Conservation (phyloP, 2,329 filamentous ascomycete genomes). For the Coniella lustricola region DNA sequence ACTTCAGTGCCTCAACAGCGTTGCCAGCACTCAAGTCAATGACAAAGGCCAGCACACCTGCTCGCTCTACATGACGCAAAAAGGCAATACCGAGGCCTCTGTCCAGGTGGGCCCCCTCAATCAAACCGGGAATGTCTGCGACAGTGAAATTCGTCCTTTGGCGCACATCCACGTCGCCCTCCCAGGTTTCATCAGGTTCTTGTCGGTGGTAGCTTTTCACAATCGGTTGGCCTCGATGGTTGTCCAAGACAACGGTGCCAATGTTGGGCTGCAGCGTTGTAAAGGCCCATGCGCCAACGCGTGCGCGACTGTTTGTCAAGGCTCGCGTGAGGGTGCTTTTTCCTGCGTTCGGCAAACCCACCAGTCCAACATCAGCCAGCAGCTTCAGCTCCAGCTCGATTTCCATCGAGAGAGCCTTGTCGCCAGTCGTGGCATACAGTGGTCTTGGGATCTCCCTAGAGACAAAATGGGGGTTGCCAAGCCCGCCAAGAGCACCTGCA, state of each 20-base stretch:
- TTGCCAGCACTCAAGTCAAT: constrained; percentile 76
- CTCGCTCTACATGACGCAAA: constrained; percentile 87
- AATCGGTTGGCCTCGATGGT: constrained; percentile 68
- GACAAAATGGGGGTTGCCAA: constrained; percentile 91
- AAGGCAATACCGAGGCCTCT: constrained; percentile 87
- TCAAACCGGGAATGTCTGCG: constrained; percentile 90
- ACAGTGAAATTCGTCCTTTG: constrained; percentile 79
- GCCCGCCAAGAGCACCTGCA: constrained; percentile 78
- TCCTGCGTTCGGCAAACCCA: constrained; percentile 91
- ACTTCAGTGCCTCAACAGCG: constrained; percentile 69
- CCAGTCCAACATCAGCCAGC: constrained; percentile 87
- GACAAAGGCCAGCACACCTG: constrained; percentile 88
- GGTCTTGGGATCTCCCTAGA: constrained; percentile 68
- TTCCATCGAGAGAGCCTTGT: constrained; percentile 68
- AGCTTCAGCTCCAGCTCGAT: constrained; percentile 90
- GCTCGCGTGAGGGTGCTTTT: constrained; percentile 89
- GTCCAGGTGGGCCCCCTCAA: constrained; percentile 88
- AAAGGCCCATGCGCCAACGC: constrained; percentile 93
- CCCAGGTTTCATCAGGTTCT: constrained; percentile 29
- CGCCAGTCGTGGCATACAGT: constrained; percentile 82
- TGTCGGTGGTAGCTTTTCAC: constrained; percentile 31
- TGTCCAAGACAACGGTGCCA: constrained; percentile 88
- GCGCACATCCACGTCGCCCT: constrained; percentile 38
- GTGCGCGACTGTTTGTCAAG: constrained; percentile 78
- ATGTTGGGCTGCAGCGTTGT: constrained; percentile 94